These are phyloP conservation scores for Lycium barbarum DNA, from an alignment of 257 asterid species.

Conservation along the genomic window DNA sequence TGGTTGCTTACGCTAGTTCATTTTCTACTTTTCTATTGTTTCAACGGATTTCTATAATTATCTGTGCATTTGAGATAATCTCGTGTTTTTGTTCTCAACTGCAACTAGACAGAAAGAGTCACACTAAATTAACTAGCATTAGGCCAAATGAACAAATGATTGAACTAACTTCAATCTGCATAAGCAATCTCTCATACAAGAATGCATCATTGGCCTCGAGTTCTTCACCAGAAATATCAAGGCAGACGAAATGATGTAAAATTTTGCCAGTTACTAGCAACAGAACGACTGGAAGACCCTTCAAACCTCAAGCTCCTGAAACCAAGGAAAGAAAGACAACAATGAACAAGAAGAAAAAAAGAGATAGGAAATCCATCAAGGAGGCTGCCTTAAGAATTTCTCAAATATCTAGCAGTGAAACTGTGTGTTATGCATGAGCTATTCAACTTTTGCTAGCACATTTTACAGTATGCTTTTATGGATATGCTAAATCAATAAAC, in stretches of 20 bases:
- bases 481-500: neutral
- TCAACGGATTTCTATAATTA: neutral
- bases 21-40: neutral
- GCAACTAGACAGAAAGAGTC: too few species aligned
- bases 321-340: neutral
- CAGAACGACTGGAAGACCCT: constrained; percentile 30
- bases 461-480: neutral
- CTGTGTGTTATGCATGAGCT: neutral
- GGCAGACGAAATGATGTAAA: neutral
- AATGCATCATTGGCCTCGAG: neutral
- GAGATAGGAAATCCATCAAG: neutral
- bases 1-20: neutral
- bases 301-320: constrained; percentile 29
- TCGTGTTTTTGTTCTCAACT: too few species aligned
- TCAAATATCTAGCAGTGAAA: neutral
- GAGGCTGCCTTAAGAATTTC: too few species aligned
- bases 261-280: constrained; percentile 18
- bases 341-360: neutral
- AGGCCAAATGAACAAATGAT: neutral
- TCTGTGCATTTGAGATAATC: neutral
- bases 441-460: neutral
- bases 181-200: neutral
- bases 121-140: neutral
- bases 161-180: constrained; percentile 4
- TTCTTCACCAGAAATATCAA: neutral